phyloP scores from a whole-genome alignment of 164 flowering plant genomes.

The Tetracentron sinense region DNA sequence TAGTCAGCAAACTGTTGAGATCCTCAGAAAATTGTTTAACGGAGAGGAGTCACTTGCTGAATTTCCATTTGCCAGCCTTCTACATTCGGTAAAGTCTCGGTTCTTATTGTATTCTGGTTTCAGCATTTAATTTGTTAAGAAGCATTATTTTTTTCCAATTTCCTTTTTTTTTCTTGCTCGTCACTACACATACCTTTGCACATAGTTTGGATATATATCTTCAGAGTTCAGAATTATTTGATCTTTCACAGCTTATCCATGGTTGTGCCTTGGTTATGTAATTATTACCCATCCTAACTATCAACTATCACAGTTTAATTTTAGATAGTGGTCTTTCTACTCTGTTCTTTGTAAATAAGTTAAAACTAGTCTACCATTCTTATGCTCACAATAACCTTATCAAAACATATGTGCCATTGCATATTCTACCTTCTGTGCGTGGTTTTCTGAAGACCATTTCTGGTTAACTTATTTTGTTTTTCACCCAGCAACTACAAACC shows the following conservation, averaged over 20 bases:
- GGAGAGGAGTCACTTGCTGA: conserved; percentile 90
- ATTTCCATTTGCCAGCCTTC: conserved; percentile 81
- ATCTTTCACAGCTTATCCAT: not conserved
- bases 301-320: no score
- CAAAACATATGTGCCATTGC: not conserved
- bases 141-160: no score
- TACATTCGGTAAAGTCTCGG: conserved; percentile 60
- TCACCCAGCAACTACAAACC: no score
- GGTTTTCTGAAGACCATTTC: not conserved
- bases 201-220: not conserved
- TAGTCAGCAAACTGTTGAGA: conserved; percentile 21
- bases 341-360: no score
- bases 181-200: no score
- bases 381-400: not conserved
- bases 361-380: not conserved
- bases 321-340: no score
- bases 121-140: not conserved
- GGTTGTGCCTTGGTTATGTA: not conserved
- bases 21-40: conserved; percentile 38
- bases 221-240: not conserved
- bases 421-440: not conserved
- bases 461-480: no score
- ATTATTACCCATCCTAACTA: not conserved
- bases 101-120: not conserved
- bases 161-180: no score